phyloP scores from a whole-genome alignment of 306 rosid genomes.

The Cucumis hystrix region DNA sequence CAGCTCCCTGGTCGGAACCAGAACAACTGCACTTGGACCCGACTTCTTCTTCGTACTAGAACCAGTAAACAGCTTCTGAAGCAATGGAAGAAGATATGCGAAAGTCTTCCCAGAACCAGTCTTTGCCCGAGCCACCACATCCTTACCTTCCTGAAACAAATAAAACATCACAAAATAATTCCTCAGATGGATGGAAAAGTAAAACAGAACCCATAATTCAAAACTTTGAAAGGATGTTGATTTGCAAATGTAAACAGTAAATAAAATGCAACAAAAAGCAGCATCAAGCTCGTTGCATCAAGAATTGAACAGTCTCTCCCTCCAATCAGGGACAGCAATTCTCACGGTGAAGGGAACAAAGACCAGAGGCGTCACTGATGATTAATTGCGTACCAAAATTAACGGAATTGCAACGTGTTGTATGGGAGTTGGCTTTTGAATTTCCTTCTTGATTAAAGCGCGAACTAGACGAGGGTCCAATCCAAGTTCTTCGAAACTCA shows the following conservation, averaged over 20 bases:
- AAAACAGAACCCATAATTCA: neutral
- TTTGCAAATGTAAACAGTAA: neutral
- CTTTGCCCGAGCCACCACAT: slow-evolving; percentile 88
- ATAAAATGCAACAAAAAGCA: neutral
- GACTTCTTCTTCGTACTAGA: slow-evolving; percentile 38
- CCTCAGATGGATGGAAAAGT: neutral
- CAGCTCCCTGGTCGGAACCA: slow-evolving; percentile 72
- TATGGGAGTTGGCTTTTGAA: slow-evolving; percentile 68
- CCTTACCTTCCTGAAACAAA: slow-evolving; percentile 67
- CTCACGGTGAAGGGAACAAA: neutral
- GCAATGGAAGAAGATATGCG: slow-evolving; percentile 82
- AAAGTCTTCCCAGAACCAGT: slow-evolving; percentile 95
- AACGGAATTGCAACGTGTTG: slow-evolving; percentile 74
- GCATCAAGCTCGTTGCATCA: neutral
- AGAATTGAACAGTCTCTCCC: neutral
- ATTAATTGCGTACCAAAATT: slow-evolving; percentile 25
- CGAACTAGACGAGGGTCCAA: slow-evolving; percentile 47
- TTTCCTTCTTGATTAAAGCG: slow-evolving; percentile 39
- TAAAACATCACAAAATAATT: neutral
- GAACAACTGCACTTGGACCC: slow-evolving; percentile 66
- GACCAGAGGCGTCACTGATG: neutral
- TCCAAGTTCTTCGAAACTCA: slow-evolving; percentile 56
- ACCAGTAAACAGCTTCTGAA: slow-evolving; percentile 58
- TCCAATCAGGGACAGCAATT: neutral
- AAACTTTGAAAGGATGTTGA: neutral